Percentiles rank a stretch among this genome's conserved stretches.
Conservation (phyloP, 2,329 filamentous ascomycete genomes). For the Paramyrothecium sp. region DNA sequence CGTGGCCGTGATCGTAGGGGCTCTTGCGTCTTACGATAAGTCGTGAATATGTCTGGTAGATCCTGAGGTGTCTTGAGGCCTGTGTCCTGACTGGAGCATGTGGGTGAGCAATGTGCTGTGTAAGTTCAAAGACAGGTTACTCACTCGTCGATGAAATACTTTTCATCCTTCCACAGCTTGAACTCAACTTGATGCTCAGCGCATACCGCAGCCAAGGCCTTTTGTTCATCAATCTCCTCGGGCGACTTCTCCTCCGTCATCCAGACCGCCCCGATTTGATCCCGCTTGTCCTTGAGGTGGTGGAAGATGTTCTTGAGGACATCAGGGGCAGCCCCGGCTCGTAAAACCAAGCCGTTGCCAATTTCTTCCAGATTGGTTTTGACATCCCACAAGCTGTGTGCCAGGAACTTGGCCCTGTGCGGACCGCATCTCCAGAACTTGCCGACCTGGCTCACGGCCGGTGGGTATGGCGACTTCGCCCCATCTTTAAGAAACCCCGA, state of each 20-base stretch:
- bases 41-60: slow-evolving; percentile 73
- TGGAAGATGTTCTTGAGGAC: slow-evolving; percentile 59
- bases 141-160: slow-evolving; percentile 78
- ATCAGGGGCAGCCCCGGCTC: slow-evolving; percentile 60
- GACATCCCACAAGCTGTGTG: slow-evolving; percentile 71
- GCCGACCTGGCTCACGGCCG: slow-evolving; percentile 63
- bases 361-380: slow-evolving; percentile 60
- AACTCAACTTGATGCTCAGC: slow-evolving; percentile 55
- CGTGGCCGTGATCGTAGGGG: slow-evolving; percentile 67
- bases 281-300: slow-evolving; percentile 37
- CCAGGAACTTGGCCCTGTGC: slow-evolving; percentile 69
- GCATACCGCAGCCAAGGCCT: slow-evolving; percentile 51
- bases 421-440: slow-evolving; percentile 73
- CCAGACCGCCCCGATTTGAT: slow-evolving; percentile 64
- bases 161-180: slow-evolving; percentile 69
- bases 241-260: slow-evolving; percentile 69
- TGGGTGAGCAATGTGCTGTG: slow-evolving; percentile 11
- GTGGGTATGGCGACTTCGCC: slow-evolving; percentile 62
- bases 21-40: slow-evolving; percentile 71
- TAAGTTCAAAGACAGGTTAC: slow-evolving; percentile 26
- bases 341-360: slow-evolving; percentile 60
- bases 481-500: slow-evolving; percentile 66
- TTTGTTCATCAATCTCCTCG: slow-evolving; percentile 68
- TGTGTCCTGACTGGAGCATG: slow-evolving; percentile 58
- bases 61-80: slow-evolving; percentile 55